Base-by-base conservation (phyloP, 495 filamentous ascomycete species). In the Aspergillus nidulans region DNA sequence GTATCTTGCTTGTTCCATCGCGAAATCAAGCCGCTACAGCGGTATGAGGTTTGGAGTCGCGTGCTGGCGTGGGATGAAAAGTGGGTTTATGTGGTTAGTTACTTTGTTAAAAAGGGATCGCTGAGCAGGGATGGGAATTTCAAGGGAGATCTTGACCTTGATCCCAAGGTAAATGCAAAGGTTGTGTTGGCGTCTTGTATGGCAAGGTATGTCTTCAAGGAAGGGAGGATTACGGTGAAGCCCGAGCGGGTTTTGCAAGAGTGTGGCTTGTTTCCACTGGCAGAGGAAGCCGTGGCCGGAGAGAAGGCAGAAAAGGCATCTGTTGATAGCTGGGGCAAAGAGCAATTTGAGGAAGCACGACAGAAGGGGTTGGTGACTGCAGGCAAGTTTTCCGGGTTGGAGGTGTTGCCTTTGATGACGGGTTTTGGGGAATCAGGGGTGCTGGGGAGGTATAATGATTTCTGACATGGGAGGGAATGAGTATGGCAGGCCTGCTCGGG, bases 131-230 rank as follows among this genome's bases (percentile, higher is more conserved):
- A 28, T 28, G 26, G 26, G 26, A 9, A 28, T 28, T 28, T 52
- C 66, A 62, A 10, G 58, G 75, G 81, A 47, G n/a, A n/a, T n/a
- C n/a, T n/a, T n/a, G 65, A 19, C 19, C 1, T 9, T 18, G 8
- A 7, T 68, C 30, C 30, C 43, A 26, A 25, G 52, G 49, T 59
- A 59, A 56, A 25, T 49, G 24, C 2, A 24, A 21, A n/a, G 25
- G 25, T 1, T 1, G 23, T 46, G 2, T 21, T 46, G 3, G 43
- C 43, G 15, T n/a, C 76, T 92, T 26, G 82, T 81, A 49, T 95
- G 19, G 83, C 81, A 50, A 88, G 90, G 67, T 92, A 90, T 61
- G 89, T 91, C 2, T 83, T 89, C 61, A 95, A 95, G 74, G 77
- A 85, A 57, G 90, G 89, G 0, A 72, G 91, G 15, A 74, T 87